phyloP scores from a whole-genome alignment of 371 early-diverging fungal species.

The Syncephalis fuscata region DNA sequence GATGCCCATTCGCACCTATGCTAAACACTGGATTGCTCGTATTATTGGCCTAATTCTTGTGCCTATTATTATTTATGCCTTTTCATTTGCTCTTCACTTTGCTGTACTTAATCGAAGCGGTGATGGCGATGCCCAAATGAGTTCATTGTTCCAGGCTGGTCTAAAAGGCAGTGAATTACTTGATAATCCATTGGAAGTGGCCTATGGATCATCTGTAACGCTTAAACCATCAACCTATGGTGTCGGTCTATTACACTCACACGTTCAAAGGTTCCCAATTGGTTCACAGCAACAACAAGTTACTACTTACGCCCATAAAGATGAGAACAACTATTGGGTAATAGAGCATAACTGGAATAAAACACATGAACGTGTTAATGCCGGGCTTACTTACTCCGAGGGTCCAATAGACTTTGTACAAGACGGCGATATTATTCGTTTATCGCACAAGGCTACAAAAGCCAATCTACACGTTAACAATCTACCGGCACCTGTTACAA shows the following conservation, averaged over 20 bases:
- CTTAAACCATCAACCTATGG: slow-evolving; percentile 78
- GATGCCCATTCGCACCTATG: slow-evolving; percentile 46
- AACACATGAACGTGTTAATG: neutral
- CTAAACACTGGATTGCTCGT: slow-evolving; percentile 65
- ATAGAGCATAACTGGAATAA: slow-evolving; percentile 13
- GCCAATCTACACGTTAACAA: slow-evolving; percentile 76
- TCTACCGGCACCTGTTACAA: slow-evolving; percentile 70
- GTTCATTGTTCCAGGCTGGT: slow-evolving; percentile 92
- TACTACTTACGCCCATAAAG: slow-evolving; percentile 97
- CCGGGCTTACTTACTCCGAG: slow-evolving; percentile 8
- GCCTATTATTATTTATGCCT: slow-evolving; percentile 77
- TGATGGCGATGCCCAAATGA: slow-evolving; percentile 96
- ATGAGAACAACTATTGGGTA: slow-evolving; percentile 93
- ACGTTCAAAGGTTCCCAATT: slow-evolving; percentile 82
- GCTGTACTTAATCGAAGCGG: slow-evolving; percentile 73
- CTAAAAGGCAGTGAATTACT: slow-evolving; percentile 71
- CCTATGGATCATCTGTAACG: slow-evolving; percentile 84
- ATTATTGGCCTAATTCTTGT: slow-evolving; percentile 67
- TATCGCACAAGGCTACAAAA: slow-evolving; percentile 56
- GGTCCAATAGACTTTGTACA: slow-evolving; percentile 37
- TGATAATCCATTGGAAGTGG: slow-evolving; percentile 80
- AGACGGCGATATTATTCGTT: slow-evolving; percentile 69
- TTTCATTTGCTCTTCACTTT: slow-evolving; percentile 90
- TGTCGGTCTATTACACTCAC: slow-evolving; percentile 97
- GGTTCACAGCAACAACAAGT: slow-evolving; percentile 95